Evolutionary conservation across 164 flowering plant species (phyloP).

Genomic region (Akebia trifoliata): DNA sequence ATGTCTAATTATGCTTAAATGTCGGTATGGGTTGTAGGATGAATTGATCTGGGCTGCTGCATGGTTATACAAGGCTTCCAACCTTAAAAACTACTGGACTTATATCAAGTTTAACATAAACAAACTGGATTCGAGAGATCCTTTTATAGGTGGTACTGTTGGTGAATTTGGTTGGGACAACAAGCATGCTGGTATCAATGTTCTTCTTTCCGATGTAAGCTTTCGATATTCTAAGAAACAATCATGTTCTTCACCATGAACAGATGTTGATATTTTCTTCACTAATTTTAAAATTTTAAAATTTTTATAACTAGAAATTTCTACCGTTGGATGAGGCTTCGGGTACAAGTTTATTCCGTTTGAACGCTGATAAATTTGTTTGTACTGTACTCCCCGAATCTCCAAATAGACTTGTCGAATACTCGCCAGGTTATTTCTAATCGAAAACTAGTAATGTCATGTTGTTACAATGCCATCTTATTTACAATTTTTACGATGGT

Average conservation of each 20-base stretch:
- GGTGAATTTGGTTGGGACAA: slow-evolving; percentile 19
- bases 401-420: slow-evolving; percentile 31
- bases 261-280: too few species aligned
- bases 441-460: too few species aligned
- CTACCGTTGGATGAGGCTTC: too few species aligned
- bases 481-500: too few species aligned
- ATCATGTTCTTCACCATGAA: too few species aligned
- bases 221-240: not conserved
- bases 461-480: too few species aligned
- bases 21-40: too few species aligned
- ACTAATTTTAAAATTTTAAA: too few species aligned
- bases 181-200: slow-evolving; percentile 19
- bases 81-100: slow-evolving; percentile 2
- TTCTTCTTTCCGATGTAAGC: slow-evolving; percentile 26
- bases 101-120: slow-evolving; percentile 14
- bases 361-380: slow-evolving; percentile 20
- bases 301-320: slow-evolving; percentile 9
- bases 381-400: slow-evolving; percentile 42
- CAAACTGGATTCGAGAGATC: not conserved
- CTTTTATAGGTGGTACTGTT: not conserved
- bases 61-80: slow-evolving; percentile 31
- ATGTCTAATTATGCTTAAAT: too few species aligned
- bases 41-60: slow-evolving; percentile 37
- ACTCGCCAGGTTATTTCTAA: slow-evolving; percentile 38
- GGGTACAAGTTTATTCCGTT: not conserved